Percentiles rank a stretch among this genome's conserved stretches.
Conservation (phyloP, 768 basidiomycete genomes). For the Phlegmacium glaucopus region DNA sequence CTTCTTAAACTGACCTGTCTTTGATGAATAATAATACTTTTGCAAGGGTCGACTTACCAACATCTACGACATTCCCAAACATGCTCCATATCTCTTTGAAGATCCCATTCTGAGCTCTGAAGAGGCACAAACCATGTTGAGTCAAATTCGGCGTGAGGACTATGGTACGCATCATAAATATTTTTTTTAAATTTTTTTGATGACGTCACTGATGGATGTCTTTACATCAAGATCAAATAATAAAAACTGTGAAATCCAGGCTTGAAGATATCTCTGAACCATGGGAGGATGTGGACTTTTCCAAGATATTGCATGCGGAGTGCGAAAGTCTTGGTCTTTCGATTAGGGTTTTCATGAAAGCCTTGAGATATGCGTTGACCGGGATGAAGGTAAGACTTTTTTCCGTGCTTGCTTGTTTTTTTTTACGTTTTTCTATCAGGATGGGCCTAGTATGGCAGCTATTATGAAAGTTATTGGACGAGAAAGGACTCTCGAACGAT, state of each 20-base stretch:
- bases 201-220: conserved; percentile 5
- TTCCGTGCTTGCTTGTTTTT: neutral
- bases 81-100: conserved; percentile 77
- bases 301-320: conserved; percentile 39
- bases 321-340: conserved; percentile 36
- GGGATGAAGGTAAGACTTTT: conserved; percentile 67
- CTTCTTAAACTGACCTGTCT: neutral
- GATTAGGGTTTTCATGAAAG: conserved; percentile 62
- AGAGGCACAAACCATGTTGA: conserved; percentile 54
- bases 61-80: conserved; percentile 63
- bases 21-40: neutral
- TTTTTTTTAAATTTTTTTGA: neutral
- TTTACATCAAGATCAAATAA: conserved; percentile 28
- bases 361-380: conserved; percentile 74
- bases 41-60: conserved; percentile 65
- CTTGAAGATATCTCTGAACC: conserved; percentile 28
- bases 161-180: conserved; percentile 39
- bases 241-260: conserved; percentile 27
- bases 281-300: conserved; percentile 26
- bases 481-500: conserved; percentile 36
- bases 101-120: conserved; percentile 56
- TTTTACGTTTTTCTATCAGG: conserved; percentile 25
- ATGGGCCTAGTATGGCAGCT: conserved; percentile 46
- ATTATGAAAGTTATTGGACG: conserved; percentile 41
- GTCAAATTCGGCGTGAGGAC: conserved; percentile 34